Percentiles rank a stretch among this genome's conserved stretches.
Conservation (phyloP, 2,329 filamentous ascomycete genomes). For the Ceratocystis albifundus region DNA sequence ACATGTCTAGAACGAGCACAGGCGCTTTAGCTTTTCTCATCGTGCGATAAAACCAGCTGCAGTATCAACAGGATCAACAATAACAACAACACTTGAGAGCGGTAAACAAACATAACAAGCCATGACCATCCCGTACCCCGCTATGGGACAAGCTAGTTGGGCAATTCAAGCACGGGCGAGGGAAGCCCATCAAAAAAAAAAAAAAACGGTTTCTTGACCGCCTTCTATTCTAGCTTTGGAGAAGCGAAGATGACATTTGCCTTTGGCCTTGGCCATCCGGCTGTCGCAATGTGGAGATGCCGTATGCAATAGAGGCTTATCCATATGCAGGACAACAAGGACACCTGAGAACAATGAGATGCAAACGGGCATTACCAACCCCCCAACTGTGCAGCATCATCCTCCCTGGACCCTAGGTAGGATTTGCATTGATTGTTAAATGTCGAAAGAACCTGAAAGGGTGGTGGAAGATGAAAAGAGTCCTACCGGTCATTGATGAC, state of each 20-base stretch:
- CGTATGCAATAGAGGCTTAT: neutral
- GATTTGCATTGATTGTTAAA: neutral
- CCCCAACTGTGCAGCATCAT: too few relatives aligned
- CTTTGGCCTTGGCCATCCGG: neutral
- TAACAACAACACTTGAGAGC: too few relatives aligned
- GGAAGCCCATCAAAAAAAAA: neutral
- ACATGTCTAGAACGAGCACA: neutral
- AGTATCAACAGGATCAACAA: too few relatives aligned
- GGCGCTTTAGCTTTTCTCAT: neutral
- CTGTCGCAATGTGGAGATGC: neutral
- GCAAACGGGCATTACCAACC: neutral
- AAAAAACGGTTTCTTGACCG: neutral
- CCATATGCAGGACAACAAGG: too few relatives aligned
- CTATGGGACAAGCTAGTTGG: neutral
- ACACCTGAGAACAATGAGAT: neutral
- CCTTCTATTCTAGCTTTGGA: neutral
- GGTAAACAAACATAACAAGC: neutral
- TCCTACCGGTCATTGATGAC: too few relatives aligned
- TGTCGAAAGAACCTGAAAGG: neutral
- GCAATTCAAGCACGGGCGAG: neutral
- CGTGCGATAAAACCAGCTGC: too few relatives aligned
- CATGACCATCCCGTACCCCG: constrained; percentile 9
- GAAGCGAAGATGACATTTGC: neutral
- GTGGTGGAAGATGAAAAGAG: too few relatives aligned
- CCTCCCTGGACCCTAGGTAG: too few relatives aligned